Percentiles rank a stretch among this genome's conserved stretches.
Conservation (phyloP, 176 grass and related monocot genomes). For the Stipa capillata region DNA sequence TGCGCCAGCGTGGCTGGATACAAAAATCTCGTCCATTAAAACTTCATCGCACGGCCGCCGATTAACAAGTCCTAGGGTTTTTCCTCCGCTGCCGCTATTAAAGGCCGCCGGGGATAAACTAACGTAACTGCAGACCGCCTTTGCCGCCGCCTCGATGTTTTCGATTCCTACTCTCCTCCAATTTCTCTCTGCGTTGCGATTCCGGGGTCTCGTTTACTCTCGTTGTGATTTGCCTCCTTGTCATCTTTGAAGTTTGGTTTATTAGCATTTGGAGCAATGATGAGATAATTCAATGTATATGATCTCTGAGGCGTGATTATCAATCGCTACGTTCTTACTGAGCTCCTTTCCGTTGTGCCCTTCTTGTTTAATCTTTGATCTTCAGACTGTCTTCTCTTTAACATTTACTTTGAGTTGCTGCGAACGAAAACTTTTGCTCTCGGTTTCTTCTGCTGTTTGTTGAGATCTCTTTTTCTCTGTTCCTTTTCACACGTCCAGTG, state of each 20-base stretch:
- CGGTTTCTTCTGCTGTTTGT: not conserved
- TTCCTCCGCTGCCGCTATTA: not conserved
- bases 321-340: conserved; percentile 69
- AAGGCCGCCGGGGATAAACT: not conserved
- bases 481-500: not conserved
- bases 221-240: not conserved
- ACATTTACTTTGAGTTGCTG: not conserved
- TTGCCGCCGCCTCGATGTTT: not conserved
- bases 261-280: conserved; percentile 23
- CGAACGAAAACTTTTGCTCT: not conserved
- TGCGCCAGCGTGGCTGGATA: too few relatives aligned
- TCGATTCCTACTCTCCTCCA: not conserved
- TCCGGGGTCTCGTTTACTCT: not conserved
- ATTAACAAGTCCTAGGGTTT: conserved; percentile 11
- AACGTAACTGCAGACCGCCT: not conserved
- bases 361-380: not conserved
- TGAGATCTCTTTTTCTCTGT: not conserved
- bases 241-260: not conserved
- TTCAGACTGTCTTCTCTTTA: not conserved
- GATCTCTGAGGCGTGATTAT: conserved; percentile 47
- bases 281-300: conserved; percentile 31
- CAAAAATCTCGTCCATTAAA: not conserved
- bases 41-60: not conserved
- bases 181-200: not conserved
- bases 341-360: conserved; percentile 8